Evolutionary conservation across 176 grass and related monocot genomes (phyloP).

Genomic region (Triticum turgidum): DNA sequence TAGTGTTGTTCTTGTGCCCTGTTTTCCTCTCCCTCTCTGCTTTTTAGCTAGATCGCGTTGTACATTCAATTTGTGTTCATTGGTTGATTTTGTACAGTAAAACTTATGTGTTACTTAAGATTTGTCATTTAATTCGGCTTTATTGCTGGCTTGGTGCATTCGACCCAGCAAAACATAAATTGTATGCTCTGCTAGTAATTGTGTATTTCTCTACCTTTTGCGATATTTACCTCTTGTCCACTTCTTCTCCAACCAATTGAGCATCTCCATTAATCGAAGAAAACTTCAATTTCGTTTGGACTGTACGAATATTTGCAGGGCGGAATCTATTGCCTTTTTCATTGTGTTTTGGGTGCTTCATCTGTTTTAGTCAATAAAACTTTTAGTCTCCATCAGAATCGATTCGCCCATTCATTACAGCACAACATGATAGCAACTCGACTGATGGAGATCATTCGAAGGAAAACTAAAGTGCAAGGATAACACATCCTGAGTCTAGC

Average conservation of each 20-base stretch:
- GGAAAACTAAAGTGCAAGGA: not conserved
- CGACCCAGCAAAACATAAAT: no score
- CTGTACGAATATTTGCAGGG: no score
- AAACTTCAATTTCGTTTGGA: not conserved
- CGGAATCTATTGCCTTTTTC: not conserved
- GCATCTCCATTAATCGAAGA: not conserved
- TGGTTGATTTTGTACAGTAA: not conserved
- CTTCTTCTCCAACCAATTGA: not conserved
- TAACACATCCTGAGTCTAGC: not conserved
- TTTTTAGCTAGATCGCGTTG: not conserved
- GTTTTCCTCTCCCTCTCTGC: not conserved
- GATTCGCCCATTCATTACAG: not conserved
- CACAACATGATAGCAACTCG: not conserved
- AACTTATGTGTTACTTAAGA: not conserved
- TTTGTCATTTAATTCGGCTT: no score
- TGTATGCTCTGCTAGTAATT: no score
- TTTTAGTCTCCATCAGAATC: not conserved
- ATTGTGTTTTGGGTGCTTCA: not conserved
- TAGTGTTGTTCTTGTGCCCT: not conserved
- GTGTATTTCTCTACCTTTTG: no score
- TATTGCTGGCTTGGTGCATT: no score
- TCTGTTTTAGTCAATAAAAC: not conserved
- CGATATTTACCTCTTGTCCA: no score
- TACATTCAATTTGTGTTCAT: not conserved
- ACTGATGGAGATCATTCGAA: not conserved